phyloP scores from a whole-genome alignment of 2,329 filamentous ascomycete genomes.

The Apiospora hydei region DNA sequence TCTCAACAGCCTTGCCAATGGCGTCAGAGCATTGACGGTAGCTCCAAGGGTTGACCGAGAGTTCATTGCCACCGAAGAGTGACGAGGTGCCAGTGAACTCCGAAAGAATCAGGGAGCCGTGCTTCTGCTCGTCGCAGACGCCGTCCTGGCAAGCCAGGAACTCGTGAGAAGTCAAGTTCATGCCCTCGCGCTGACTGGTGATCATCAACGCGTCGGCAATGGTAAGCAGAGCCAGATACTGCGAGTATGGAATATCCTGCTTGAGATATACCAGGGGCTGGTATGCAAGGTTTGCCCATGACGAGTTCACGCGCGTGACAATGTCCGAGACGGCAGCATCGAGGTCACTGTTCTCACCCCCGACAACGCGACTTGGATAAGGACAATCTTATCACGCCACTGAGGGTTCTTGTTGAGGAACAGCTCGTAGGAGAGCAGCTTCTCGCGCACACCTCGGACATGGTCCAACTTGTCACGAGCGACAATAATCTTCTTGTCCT shows the following conservation, averaged over 20 bases:
- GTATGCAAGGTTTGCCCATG: conserved; percentile 88
- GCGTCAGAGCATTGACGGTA: conserved; percentile 87
- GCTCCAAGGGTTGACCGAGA: conserved; percentile 95
- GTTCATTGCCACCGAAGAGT: conserved; percentile 80
- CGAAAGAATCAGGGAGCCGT: conserved; percentile 88
- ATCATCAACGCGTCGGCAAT: conserved; percentile 94
- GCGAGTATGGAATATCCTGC: conserved; percentile 90
- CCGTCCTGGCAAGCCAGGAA: conserved; percentile 95
- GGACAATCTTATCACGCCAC: conserved; percentile 85
- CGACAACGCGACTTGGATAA: conserved; percentile 96
- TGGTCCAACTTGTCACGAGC: conserved; percentile 93
- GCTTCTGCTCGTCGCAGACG: conserved; percentile 73
- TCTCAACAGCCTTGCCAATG: conserved; percentile 83
- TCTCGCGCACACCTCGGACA: conserved; percentile 91
- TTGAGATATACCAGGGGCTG: conserved; percentile 93
- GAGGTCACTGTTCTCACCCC: conserved; percentile 85
- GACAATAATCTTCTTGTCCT: conserved; percentile 89
- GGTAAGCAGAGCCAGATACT: conserved; percentile 90
- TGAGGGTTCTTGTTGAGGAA: conserved; percentile 94
- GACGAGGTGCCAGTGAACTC: conserved; percentile 94
- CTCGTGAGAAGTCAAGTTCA: conserved; percentile 96
- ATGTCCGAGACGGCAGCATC: conserved; percentile 92
- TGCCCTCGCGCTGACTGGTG: conserved; percentile 92
- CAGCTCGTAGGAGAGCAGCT: conserved; percentile 88
- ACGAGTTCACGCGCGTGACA: conserved; percentile 91